Base-by-base conservation (phyloP, 139 green algal species). In the Microglena sp. region DNA sequence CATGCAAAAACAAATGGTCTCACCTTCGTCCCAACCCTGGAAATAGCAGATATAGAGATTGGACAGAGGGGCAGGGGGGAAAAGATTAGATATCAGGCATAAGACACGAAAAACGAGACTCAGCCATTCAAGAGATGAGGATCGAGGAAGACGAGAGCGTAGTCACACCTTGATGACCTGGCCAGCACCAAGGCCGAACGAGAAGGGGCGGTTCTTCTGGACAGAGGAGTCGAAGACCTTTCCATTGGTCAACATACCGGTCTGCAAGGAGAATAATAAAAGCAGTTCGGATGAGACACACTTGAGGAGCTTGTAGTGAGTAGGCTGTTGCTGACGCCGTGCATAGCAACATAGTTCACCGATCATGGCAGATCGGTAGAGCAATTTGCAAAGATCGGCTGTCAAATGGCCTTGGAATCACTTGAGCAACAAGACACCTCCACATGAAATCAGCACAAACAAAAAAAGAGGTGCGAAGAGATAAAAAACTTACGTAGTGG, bases 1-100 rank as follows among this genome's bases (percentile, higher is more conserved):
- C 18, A n/a, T n/a, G 27, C 55, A 62, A 5, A 5, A 15, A 40
- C 55, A 62, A 35, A 18, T 28, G 46, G 27, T 7, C 46, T 8
- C 11, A 58, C 74, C 69, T 60, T 88, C 79, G 45, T 90, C 84
- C 84, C 84, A 88, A 33, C 81, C 79, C 53, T 74, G 69, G 66
- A 86, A n/a, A n/a, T n/a, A n/a, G n/a, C n/a, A n/a, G n/a, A n/a
- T n/a, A n/a, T n/a, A n/a, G n/a, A n/a, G n/a, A n/a, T n/a, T n/a
- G n/a, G n/a, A n/a, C n/a, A n/a, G n/a, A n/a, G n/a, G n/a, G n/a
- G n/a, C n/a, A n/a, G 15, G 6, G 6, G n/a, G 5, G 45, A 31
- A 55, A 29, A 21, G 32, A 45, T 5, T 5, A 31, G 15, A 45
- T 29, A 36, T 61, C 40, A 5, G 5, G n/a, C n/a, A n/a, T n/a